These are phyloP conservation scores for Fusarium pseudograminearum DNA, from an alignment of 2,329 filamentous ascomycete species.

Conservation along the genomic window DNA sequence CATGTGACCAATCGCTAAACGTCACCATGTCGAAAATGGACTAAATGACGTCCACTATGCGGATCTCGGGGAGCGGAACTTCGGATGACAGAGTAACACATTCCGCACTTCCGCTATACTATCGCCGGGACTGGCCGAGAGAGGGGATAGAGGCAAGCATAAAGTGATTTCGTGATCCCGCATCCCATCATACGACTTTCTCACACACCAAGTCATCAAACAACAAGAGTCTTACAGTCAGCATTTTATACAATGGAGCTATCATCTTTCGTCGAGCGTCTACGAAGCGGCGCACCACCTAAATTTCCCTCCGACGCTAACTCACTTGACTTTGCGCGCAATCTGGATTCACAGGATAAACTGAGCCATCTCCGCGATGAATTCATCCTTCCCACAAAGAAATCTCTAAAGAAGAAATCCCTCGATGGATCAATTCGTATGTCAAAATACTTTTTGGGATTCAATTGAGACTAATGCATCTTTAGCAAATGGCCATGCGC, in stretches of 20 bases:
- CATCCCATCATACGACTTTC: constrained; percentile 42
- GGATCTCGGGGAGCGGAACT: constrained; percentile 47
- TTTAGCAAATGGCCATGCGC: constrained; percentile 22
- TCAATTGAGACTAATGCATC: rapidly evolving
- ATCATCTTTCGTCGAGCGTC: constrained; percentile 53
- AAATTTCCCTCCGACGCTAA: constrained; percentile 63
- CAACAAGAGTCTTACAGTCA: background rate
- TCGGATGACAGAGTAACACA: constrained; percentile 41
- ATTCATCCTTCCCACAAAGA: constrained; percentile 82
- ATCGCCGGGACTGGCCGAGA: constrained; percentile 14
- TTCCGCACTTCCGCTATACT: constrained; percentile 27
- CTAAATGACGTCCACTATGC: constrained; percentile 31
- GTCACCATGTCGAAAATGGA: constrained; percentile 29
- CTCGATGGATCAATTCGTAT: constrained; percentile 61
- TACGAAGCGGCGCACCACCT: constrained; percentile 56
- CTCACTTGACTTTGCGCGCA: constrained; percentile 61
- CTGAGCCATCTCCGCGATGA: constrained; percentile 72
- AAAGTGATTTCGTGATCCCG: constrained; percentile 48
- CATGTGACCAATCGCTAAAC: constrained; percentile 25
- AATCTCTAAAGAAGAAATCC: constrained; percentile 74
- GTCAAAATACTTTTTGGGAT: background rate
- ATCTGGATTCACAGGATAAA: constrained; percentile 71
- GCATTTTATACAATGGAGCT: constrained; percentile 54
- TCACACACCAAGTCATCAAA: background rate
- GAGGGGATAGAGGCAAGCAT: constrained; percentile 25